A percentile compares a stretch with the other conserved stretches of the same genome.
These are phyloP conservation scores for Euphorbia corollata DNA, from an alignment of 441 rosid genomes.

Conservation along the genomic window DNA sequence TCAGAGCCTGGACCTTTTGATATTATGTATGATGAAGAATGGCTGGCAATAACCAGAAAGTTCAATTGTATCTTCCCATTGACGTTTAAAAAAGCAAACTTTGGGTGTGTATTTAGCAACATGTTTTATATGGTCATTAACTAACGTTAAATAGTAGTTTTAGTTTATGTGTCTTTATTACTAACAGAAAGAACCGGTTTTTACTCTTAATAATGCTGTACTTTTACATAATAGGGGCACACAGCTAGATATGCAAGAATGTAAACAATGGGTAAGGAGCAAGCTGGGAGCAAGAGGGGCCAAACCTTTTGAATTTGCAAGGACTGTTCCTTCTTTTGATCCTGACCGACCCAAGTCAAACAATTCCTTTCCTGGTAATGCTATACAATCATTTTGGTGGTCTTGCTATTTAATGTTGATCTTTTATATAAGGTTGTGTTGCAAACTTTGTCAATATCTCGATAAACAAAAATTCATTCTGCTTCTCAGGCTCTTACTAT, in stretches of 20 bases:
- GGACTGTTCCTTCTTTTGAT: constrained; percentile 50
- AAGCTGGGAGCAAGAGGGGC: constrained; percentile 52
- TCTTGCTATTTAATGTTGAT: neutral
- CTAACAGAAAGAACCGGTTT: neutral
- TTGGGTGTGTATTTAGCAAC: constrained; percentile 34
- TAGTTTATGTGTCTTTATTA: neutral
- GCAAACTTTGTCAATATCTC: too few relatives aligned
- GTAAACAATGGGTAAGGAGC: constrained; percentile 57
- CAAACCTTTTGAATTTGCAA: constrained; percentile 62
- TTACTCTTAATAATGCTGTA: constrained; percentile 2
- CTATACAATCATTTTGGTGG: neutral
- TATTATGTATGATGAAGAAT: constrained; percentile 79
- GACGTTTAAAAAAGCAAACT: constrained; percentile 37
- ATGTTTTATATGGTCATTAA: neutral
- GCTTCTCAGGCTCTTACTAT: constrained; percentile 1
- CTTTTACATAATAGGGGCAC: constrained; percentile 31
- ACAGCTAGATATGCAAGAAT: constrained; percentile 48
- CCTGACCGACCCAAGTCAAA: constrained; percentile 35
- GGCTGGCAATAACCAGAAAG: constrained; percentile 63
- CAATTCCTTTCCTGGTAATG: constrained; percentile 35
- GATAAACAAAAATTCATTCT: neutral
- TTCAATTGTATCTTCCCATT: constrained; percentile 63
- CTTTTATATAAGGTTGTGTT: neutral
- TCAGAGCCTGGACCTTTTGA: constrained; percentile 71
- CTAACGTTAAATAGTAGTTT: neutral